Base-by-base conservation (phyloP, 1,284 basidiomycete genomes). In the Fomitopsis schrenkii region DNA sequence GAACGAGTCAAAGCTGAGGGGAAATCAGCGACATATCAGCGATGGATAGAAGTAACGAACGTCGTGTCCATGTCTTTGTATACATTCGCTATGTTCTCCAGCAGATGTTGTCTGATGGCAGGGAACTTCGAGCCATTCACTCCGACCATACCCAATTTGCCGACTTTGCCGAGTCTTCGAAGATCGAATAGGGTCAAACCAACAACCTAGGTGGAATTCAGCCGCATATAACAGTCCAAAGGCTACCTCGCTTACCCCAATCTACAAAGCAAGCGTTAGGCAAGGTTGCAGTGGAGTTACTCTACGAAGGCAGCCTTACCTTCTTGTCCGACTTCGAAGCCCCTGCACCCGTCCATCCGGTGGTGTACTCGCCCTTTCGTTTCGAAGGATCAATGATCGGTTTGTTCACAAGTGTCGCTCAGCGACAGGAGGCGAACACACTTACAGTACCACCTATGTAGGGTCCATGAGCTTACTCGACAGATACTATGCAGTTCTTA, bases 311-410 rank as follows among this genome's bases (percentile, higher is more conserved):
- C 17, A 44, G 41, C 62, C 73, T 62, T 61, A 89, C 91, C 82
- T 95, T 97, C 79, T 97, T 97, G 79, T 97, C 95, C 8, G 94
- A 95, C 71, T 91, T 94, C 22, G 94, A 95, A 50, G 91, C 90
- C n/a, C 94, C 93, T 40, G 88, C 85, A 17, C 87, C 88, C 5
- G 93, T 94, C 88, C 93, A 96, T 72, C 95, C 95, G 58, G 95
- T 97, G 61, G 95, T 97, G 76, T 97, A 96, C 79, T 95, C 91
- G 55, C 91, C 91, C 88, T 90, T 12, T 50, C 28, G 46, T 10
- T n/a, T 17, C 19, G 36, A 22, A 3, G n/a, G 33, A 8, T 36
- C 22, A 41, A 12, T 30, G n/a, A 45, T 22, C 7, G 14, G 15
- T 12, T 41, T 2, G 22, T 46, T 35, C n/a, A 12, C n/a, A 14